These are phyloP conservation scores for Pyrrhoderma noxium DNA, from an alignment of 1,284 basidiomycete species.

Conservation along the genomic window DNA sequence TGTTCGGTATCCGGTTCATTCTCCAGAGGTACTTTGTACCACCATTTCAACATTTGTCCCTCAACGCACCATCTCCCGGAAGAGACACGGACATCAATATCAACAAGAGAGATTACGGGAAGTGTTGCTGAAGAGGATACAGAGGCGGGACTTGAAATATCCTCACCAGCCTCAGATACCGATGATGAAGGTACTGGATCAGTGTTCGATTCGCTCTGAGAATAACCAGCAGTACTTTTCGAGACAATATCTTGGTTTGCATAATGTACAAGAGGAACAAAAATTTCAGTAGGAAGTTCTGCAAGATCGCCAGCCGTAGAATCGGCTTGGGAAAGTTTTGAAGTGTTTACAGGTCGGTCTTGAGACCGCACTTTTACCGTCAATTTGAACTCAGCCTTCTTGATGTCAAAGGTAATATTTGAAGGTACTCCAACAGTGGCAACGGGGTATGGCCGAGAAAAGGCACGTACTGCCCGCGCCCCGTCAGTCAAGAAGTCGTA, in stretches of 20 bases:
- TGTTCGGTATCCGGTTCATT: constrained; percentile 45
- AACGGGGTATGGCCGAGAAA: constrained; percentile 75
- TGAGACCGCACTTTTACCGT: constrained; percentile 52
- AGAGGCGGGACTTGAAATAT: constrained; percentile 6
- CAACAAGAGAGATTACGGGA: constrained; percentile 28
- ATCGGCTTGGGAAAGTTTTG: constrained; percentile 11
- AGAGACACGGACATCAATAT: constrained; percentile 48
- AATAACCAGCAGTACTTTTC: constrained; percentile 6
- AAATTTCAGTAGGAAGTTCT: constrained; percentile 73
- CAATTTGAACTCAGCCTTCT: constrained; percentile 61
- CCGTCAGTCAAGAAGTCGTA: constrained; percentile 75
- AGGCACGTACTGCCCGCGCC: constrained; percentile 74
- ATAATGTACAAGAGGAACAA: constrained; percentile 84
- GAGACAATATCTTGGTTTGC: constrained; percentile 42
- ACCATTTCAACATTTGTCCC: constrained; percentile 79
- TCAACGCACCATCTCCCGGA: constrained; percentile 61
- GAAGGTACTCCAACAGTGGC: constrained; percentile 63
- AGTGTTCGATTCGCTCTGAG: neutral
- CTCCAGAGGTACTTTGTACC: constrained; percentile 59
- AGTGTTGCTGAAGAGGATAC: constrained; percentile 23
- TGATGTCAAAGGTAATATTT: constrained; percentile 72
- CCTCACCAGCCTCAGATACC: too few species aligned
- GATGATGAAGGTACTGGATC: neutral
- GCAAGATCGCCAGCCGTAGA: constrained; percentile 24
- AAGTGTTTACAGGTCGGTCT: constrained; percentile 30